These are phyloP conservation scores for Cordyceps tenuipes DNA, from an alignment of 2,329 filamentous ascomycete species.

Conservation along the genomic window DNA sequence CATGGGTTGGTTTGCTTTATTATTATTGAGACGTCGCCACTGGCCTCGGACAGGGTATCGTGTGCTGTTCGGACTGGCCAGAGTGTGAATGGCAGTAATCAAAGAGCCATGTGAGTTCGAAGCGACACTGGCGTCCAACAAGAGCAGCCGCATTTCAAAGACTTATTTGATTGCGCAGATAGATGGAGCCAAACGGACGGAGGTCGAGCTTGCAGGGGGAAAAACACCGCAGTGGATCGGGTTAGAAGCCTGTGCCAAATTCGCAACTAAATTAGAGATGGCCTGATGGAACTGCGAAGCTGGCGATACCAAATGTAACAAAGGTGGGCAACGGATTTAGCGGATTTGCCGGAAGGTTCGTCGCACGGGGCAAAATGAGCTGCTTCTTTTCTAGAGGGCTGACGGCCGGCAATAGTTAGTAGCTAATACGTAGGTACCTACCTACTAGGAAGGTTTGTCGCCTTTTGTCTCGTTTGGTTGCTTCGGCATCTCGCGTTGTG, in stretches of 20 bases:
- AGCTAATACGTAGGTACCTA: not conserved
- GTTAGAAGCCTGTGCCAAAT: not conserved
- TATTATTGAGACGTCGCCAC: not conserved
- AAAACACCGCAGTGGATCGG: slow-evolving; percentile 4
- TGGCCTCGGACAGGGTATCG: not conserved
- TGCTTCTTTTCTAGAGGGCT: not conserved
- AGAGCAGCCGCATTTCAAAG: not conserved
- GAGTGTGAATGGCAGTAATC: too few species aligned
- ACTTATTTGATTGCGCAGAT: not conserved
- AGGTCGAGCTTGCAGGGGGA: not conserved
- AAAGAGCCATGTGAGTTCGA: too few species aligned
- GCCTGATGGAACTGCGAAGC: not conserved
- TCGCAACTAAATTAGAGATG: not conserved
- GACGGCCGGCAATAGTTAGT: too few species aligned
- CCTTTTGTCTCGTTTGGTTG: not conserved
- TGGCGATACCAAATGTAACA: not conserved
- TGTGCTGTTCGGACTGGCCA: too few species aligned
- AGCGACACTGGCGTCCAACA: not conserved
- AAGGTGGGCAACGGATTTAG: slow-evolving; percentile 4
- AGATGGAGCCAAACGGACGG: not conserved
- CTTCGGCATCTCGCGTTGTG: slow-evolving; percentile 9
- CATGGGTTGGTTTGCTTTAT: not conserved
- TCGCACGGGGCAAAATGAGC: not conserved
- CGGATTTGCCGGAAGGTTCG: not conserved
- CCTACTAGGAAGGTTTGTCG: not conserved